A percentile compares a stretch with the other conserved stretches of the same genome.
Evolutionary conservation across 352 stramenopile species (phyloP).

Genomic region (Lagenidium sp.): DNA sequence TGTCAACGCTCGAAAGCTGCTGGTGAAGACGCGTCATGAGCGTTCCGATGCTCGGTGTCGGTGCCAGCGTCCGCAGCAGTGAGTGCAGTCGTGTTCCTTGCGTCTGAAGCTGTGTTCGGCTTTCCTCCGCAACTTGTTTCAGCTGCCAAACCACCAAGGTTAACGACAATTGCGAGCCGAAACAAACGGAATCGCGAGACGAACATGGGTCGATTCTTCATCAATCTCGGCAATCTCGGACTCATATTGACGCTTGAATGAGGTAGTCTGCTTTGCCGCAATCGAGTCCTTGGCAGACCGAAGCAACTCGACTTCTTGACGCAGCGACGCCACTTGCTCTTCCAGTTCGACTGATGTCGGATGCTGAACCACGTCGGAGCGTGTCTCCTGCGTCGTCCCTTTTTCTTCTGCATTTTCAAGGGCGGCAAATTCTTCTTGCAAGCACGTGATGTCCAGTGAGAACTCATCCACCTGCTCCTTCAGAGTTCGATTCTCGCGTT

Average conservation of each 20-base stretch:
- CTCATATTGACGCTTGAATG: slow-evolving; percentile 58
- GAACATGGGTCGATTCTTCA: slow-evolving; percentile 50
- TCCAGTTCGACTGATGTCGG: slow-evolving; percentile 20
- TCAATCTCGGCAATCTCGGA: slow-evolving; percentile 47
- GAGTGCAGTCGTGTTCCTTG: slow-evolving; percentile 47
- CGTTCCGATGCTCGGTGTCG: slow-evolving; percentile 43
- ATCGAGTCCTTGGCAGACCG: slow-evolving; percentile 28
- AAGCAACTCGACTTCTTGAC: slow-evolving; percentile 52
- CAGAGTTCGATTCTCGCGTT: slow-evolving; percentile 18
- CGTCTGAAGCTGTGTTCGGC: slow-evolving; percentile 43
- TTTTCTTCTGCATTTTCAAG: slow-evolving; percentile 18
- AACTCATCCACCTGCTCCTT: slow-evolving; percentile 28
- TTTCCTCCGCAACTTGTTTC: slow-evolving; percentile 32
- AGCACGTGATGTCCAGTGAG: slow-evolving; percentile 31
- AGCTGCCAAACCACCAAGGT: slow-evolving; percentile 20
- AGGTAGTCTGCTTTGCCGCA: slow-evolving; percentile 21
- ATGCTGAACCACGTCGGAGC: no score
- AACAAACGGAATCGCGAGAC: background rate
- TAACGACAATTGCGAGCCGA: background rate
- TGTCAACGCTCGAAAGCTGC: slow-evolving; percentile 24
- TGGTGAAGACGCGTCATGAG: slow-evolving; percentile 72
- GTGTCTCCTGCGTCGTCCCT: no score
- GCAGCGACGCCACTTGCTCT: slow-evolving; percentile 42
- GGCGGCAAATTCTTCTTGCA: slow-evolving; percentile 44
- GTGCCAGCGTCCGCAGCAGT: slow-evolving; percentile 53